A percentile compares a stretch with the other conserved stretches of the same genome.
phyloP scores from a whole-genome alignment of 768 basidiomycete genomes.

The Russula sp. region DNA sequence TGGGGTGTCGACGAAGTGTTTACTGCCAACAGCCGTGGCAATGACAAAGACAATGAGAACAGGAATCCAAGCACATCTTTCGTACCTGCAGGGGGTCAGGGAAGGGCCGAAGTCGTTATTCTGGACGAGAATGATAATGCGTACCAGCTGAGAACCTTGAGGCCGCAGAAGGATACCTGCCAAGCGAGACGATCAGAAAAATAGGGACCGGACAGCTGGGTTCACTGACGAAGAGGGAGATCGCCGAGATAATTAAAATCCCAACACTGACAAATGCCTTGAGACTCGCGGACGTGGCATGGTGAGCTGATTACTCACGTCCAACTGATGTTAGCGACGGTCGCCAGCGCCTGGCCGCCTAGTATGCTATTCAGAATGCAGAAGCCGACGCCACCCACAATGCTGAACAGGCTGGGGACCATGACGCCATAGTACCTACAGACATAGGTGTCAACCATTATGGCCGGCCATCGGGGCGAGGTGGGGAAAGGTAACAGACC shows the following conservation, averaged over 20 bases:
- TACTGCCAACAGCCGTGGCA: constrained; percentile 66
- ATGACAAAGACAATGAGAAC: constrained; percentile 68
- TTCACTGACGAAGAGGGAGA: constrained; percentile 48
- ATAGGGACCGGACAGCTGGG: not conserved
- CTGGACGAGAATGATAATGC: constrained; percentile 1
- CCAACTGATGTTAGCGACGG: constrained; percentile 47
- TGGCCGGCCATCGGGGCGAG: not conserved
- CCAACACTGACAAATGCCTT: constrained; percentile 41
- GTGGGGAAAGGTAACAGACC: constrained; percentile 24
- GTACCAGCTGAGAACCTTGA: constrained; percentile 54
- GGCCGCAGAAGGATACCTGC: constrained; percentile 62
- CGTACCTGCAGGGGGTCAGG: constrained; percentile 47
- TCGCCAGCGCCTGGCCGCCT: constrained; percentile 55
- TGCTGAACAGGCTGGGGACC: constrained; percentile 42
- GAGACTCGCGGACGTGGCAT: not conserved
- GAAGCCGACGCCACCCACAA: constrained; percentile 50
- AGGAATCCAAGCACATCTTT: constrained; percentile 71
- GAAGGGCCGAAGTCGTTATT: not conserved
- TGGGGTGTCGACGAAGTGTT: constrained; percentile 50
- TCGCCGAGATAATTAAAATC: constrained; percentile 67
- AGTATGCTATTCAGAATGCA: constrained; percentile 54
- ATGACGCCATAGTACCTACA: constrained; percentile 52
- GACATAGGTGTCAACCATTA: constrained; percentile 3
- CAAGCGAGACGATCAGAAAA: not conserved
- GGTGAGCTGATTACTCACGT: constrained; percentile 32